Conservation (phyloP, 2,329 filamentous ascomycete species). For the Colletotrichum brevisporum region DNA sequence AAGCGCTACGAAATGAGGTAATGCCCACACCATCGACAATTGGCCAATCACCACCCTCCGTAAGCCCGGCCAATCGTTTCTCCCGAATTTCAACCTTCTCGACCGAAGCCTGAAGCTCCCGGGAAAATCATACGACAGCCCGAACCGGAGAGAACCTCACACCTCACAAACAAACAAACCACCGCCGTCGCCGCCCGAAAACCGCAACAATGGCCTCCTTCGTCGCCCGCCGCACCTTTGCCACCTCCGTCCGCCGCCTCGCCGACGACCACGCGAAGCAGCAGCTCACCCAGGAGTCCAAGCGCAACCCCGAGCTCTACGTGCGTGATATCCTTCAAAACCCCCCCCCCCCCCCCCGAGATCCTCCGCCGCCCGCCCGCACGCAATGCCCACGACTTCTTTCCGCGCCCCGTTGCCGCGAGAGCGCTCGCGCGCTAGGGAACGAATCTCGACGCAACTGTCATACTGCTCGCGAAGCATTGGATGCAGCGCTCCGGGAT, state of each 20-base stretch:
- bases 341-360: constrained; percentile 3
- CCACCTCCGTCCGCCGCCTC: constrained; percentile 67
- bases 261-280: constrained; percentile 56
- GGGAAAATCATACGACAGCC: constrained; percentile 41
- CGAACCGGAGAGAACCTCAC: constrained; percentile 9
- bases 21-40: constrained; percentile 31
- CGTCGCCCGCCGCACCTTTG: constrained; percentile 69
- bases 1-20: constrained; percentile 35
- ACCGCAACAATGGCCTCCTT: constrained; percentile 67
- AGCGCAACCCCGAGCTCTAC: constrained; percentile 64
- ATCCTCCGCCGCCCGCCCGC: not conserved
- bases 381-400: not conserved
- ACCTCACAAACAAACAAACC: constrained; percentile 29
- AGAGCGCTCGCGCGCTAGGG: not conserved
- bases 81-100: constrained; percentile 39
- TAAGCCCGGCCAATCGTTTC: constrained; percentile 41
- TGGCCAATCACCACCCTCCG: constrained; percentile 34
- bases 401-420: not conserved
- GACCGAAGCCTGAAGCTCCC: constrained; percentile 33
- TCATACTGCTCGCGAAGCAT: no score
- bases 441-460: no score
- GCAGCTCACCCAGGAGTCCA: constrained; percentile 70
- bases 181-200: constrained; percentile 35
- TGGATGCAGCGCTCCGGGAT: not conserved
- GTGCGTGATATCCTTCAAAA: constrained; percentile 55